A percentile compares a stretch with the other conserved stretches of the same genome.
Evolutionary conservation across 192 early-diverging fungal genomes (phyloP).

Genomic region (Backusella westeae): DNA sequence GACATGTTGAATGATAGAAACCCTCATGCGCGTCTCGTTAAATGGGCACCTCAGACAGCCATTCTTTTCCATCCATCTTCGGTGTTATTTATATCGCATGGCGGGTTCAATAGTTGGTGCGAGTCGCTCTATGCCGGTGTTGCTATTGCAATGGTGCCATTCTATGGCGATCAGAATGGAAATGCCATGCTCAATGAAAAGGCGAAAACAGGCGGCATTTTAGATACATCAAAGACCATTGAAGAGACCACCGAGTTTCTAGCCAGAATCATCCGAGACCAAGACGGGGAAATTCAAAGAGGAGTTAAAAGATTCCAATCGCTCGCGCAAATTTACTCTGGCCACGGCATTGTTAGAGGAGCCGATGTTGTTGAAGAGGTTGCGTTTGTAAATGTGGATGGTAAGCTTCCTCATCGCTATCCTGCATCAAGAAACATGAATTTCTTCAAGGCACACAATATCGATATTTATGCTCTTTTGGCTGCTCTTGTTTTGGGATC

Average conservation of each 20-base stretch:
- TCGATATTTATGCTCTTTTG: constrained; percentile 15
- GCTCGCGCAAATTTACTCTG: constrained; percentile 17
- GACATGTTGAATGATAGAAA: background rate
- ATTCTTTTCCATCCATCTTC: constrained; percentile 27
- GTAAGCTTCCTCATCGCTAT: constrained; percentile 22
- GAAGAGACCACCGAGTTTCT: background rate
- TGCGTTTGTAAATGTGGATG: background rate
- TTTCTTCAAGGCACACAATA: constrained; percentile 17
- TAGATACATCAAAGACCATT: background rate
- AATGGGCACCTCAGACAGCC: constrained; percentile 33
- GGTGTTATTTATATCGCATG: constrained; percentile 28
- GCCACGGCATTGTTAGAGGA: background rate
- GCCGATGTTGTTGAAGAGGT: constrained; percentile 29
- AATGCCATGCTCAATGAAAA: constrained; percentile 5
- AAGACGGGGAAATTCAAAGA: background rate
- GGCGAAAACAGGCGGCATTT: background rate
- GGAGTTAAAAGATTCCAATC: background rate
- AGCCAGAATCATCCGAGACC: background rate
- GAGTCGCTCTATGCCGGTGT: constrained; percentile 32
- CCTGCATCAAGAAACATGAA: constrained; percentile 12
- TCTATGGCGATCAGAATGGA: constrained; percentile 27
- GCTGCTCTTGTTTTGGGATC: background rate
- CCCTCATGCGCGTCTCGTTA: background rate
- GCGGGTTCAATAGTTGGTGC: constrained; percentile 19
- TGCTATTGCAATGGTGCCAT: constrained; percentile 27